These are phyloP conservation scores for Fraxinus pennsylvanica DNA, from an alignment of 257 asterid genomes.

Conservation along the genomic window DNA sequence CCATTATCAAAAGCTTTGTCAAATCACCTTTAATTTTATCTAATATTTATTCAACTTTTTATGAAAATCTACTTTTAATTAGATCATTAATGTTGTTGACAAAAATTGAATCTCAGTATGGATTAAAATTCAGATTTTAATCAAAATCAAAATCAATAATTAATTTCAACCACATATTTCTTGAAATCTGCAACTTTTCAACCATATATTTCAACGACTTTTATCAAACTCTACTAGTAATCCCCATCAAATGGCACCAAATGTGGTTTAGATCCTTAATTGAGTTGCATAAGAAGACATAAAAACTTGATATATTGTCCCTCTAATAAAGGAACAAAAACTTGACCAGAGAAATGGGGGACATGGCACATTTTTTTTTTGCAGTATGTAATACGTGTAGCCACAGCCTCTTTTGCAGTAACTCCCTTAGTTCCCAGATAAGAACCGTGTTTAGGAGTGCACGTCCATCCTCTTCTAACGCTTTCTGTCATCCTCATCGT, in stretches of 20 bases:
- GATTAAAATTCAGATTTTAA: no score
- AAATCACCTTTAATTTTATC: not conserved
- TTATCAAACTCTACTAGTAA: no score
- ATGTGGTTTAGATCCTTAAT: constrained; percentile 42
- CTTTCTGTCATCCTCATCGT: constrained; percentile 23
- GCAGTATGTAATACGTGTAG: constrained; percentile 13
- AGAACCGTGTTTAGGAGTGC: constrained; percentile 25
- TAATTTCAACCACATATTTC: no score
- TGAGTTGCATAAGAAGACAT: constrained; percentile 27
- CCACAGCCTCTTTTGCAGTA: constrained; percentile 19
- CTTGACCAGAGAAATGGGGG: constrained; percentile 14
- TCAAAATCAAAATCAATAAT: no score
- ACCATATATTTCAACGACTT: no score
- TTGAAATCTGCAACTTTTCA: no score
- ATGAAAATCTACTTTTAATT: no score
- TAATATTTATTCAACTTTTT: not conserved
- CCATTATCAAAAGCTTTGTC: no score
- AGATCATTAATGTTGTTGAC: no score
- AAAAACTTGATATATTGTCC: not conserved
- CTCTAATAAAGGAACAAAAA: not conserved
- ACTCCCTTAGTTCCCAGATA: constrained; percentile 12
- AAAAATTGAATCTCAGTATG: not conserved
- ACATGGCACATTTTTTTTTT: constrained; percentile 12
- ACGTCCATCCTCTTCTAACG: not conserved
- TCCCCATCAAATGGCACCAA: not conserved